Evolutionary conservation across 768 basidiomycete genomes (phyloP), one percentile per base, ranked within the genome.

Genomic region (Rhodotorula graminis): DNA sequence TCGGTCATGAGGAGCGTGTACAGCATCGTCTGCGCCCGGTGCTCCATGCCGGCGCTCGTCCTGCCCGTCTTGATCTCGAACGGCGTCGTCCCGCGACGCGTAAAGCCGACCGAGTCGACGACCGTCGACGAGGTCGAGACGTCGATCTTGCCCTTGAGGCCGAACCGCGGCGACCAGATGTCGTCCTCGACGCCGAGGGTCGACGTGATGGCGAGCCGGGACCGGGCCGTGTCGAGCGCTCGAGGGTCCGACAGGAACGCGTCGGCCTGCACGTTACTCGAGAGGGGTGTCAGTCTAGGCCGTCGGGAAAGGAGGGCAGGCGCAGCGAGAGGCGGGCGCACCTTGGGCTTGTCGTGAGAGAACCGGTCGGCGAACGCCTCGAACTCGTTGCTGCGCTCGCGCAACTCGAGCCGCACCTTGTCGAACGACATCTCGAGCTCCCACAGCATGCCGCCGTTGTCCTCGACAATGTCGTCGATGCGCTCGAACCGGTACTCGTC

Each of bases 61-160:
- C 90, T 85, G 3, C 96, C 96, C 0, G 96, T 99, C 82, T 99
- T 99, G 82, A 99, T 92, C 81, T 99, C 96, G 65, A 99, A 88
- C 1, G 95, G 95, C 76, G 89, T 84, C 60, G 76, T 74, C 71
- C 77, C 37, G 59, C 73, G 84, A 0, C 64, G 69, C 55, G 53
- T 62, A 44, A 55, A 64, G 8, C 58, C 74, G 40, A 47, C 49
- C 5, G 80, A 81, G 64, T 88, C 87, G 14, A 84, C 80, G 57
- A 93, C 84, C 46, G 87, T 80, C 0, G 87, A 87, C 72, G 90
- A 84, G 4, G 97, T 87, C 3, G 90, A 92, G 3, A 90, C 95
- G 77, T 99, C 96, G 31, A 98, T 83, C 81, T 98, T 98, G 33
- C 96, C 96, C 80, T 94, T 95, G 49, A 99, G 83, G 2, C 96